Percentiles rank a stretch among this genome's conserved stretches.
These are phyloP conservation scores for Suillus hirtellus DNA, from an alignment of 768 basidiomycete species.

Conservation along the genomic window DNA sequence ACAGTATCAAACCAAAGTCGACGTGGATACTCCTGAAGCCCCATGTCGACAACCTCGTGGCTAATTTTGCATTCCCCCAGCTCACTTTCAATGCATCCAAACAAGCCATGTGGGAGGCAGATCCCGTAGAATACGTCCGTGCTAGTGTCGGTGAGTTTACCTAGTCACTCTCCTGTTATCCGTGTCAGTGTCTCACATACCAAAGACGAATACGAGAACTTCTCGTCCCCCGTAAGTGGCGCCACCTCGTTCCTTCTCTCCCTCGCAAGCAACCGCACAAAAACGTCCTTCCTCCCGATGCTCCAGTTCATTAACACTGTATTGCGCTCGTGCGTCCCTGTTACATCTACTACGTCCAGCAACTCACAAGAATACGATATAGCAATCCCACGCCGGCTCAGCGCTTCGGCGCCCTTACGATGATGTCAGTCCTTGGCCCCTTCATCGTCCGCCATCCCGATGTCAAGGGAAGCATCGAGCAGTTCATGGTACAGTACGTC, in stretches of 20 bases:
- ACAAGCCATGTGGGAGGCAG: conserved; percentile 72
- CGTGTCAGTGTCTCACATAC: conserved; percentile 1
- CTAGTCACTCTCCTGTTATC: background rate
- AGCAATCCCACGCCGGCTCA: conserved; percentile 60
- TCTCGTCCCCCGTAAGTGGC: conserved; percentile 72
- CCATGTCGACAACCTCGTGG: conserved; percentile 76
- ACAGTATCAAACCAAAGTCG: conserved; percentile 88
- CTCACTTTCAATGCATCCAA: conserved; percentile 73
- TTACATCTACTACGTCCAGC: background rate
- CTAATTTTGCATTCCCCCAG: conserved; percentile 83
- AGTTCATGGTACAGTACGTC: conserved; percentile 73
- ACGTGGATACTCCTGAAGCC: conserved; percentile 89
- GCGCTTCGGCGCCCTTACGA: conserved; percentile 71
- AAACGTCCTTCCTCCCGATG: conserved; percentile 78
- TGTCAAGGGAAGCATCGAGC: conserved; percentile 74
- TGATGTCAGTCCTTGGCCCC: conserved; percentile 44
- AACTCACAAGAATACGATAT: conserved; percentile 10
- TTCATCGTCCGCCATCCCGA: conserved; percentile 86
- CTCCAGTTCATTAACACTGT: conserved; percentile 76
- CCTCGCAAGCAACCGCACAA: conserved; percentile 77
- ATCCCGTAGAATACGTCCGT: conserved; percentile 82
- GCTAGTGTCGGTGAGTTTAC: conserved; percentile 61
- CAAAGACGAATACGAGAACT: conserved; percentile 80
- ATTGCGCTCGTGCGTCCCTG: conserved; percentile 56
- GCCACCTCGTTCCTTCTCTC: conserved; percentile 81